Conservation (phyloP, 2,329 filamentous ascomycete genomes). For the Parastagonospora avenae region DNA sequence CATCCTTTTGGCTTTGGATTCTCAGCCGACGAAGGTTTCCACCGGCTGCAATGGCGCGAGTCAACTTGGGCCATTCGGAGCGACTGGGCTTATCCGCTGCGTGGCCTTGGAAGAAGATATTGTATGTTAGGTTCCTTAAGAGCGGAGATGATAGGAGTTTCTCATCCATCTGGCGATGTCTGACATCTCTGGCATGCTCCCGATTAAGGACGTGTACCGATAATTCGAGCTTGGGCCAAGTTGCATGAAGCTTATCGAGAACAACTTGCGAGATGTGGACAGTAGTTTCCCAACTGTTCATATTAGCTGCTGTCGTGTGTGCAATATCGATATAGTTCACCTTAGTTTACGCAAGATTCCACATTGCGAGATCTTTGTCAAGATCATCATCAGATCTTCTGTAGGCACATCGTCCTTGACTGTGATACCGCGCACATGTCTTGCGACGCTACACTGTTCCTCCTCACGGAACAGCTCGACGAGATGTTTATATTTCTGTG, state of each 20-base stretch:
- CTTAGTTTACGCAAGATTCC: conserved; percentile 1
- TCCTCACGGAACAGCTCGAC: conserved; percentile 1
- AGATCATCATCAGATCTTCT: conserved; percentile 9
- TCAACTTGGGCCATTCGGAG: conserved; percentile 13
- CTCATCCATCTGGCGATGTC: conserved; percentile 11
- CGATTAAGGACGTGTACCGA: conserved; percentile 4
- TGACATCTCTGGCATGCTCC: neutral
- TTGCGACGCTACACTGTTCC: conserved; percentile 1
- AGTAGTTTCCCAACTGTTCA: conserved; percentile 8
- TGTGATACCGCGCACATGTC: conserved; percentile 9
- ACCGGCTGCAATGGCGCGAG: conserved; percentile 1
- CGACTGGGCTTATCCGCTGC: neutral
- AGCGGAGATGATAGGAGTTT: conserved; percentile 12
- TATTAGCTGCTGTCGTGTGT: neutral
- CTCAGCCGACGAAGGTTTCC: conserved; percentile 1
- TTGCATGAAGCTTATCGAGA: conserved; percentile 7
- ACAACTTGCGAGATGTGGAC: conserved; percentile 5
- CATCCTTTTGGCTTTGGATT: neutral
- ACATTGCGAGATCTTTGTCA: conserved; percentile 3
- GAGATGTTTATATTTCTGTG: conserved; percentile 2
- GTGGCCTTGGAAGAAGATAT: conserved; percentile 7
- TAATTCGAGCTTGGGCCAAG: conserved; percentile 13
- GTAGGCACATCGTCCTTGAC: conserved; percentile 7
- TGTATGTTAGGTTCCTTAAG: conserved; percentile 6
- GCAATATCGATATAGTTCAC: neutral